Percentiles rank a stretch among this genome's conserved stretches.
phyloP scores from a whole-genome alignment of 352 stramenopile species.

The Pythium grandisporangium region DNA sequence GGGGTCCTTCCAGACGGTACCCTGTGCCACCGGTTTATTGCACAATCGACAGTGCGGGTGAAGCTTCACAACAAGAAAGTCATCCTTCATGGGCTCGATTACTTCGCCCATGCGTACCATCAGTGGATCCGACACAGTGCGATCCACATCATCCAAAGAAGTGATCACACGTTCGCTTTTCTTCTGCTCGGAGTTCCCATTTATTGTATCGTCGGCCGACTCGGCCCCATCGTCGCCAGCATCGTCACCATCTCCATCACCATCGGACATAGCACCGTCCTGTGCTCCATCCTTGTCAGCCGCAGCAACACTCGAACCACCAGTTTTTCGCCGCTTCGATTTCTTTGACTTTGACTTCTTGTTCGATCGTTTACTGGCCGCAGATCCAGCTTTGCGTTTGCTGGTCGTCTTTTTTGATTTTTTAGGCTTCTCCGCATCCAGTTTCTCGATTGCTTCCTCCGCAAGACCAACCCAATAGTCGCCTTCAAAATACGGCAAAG shows the following conservation, averaged over 20 bases:
- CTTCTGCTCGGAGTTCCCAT: slow-evolving; percentile 9
- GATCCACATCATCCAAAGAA: slow-evolving; percentile 54
- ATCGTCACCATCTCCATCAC: slow-evolving; percentile 20
- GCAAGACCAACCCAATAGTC: slow-evolving; percentile 85
- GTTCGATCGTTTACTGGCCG: slow-evolving; percentile 49
- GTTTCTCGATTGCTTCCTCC: slow-evolving; percentile 86
- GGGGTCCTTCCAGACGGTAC: slow-evolving; percentile 50
- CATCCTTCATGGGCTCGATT: slow-evolving; percentile 87
- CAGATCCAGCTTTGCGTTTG: slow-evolving; percentile 60
- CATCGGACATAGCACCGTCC: slow-evolving; percentile 23
- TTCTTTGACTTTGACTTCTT: slow-evolving; percentile 82
- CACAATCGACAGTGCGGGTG: slow-evolving; percentile 77
- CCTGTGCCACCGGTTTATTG: slow-evolving; percentile 66
- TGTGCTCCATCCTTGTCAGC: slow-evolving; percentile 4
- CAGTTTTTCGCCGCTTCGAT: slow-evolving; percentile 37
- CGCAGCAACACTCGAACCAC: slow-evolving; percentile 1
- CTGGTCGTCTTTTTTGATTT: slow-evolving; percentile 39
- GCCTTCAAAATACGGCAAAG: slow-evolving; percentile 79
- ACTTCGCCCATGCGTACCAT: slow-evolving; percentile 84
- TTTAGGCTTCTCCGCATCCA: slow-evolving; percentile 80
- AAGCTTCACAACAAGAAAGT: slow-evolving; percentile 85
- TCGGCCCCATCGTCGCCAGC: slow-evolving; percentile 22
- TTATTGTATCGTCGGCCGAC: slow-evolving; percentile 5
- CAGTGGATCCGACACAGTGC: slow-evolving; percentile 61
- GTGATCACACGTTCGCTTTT: slow-evolving; percentile 15